Conservation (phyloP, 1,284 basidiomycete genomes). For the Schizophyllum commune region DNA sequence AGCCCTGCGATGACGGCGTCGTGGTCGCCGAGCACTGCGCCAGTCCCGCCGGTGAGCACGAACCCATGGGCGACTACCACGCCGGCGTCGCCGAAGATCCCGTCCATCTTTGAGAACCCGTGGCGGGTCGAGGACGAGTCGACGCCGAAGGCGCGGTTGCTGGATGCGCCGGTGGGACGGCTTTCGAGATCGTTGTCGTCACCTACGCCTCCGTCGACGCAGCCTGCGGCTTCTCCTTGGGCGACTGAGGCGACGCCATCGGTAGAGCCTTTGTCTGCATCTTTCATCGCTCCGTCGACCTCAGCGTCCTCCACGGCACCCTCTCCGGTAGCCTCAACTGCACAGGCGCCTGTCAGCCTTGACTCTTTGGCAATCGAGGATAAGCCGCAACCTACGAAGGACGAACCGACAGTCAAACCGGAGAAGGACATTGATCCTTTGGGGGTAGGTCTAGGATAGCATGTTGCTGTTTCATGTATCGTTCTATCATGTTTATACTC, state of each 20-base stretch:
- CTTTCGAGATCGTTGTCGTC: background rate
- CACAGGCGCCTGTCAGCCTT: background rate
- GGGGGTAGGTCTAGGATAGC: background rate
- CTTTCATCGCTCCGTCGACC: too few relatives aligned
- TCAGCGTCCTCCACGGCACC: background rate
- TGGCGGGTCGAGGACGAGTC: conserved; percentile 1
- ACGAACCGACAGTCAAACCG: background rate
- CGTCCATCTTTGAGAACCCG: conserved; percentile 5
- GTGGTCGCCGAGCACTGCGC: background rate
- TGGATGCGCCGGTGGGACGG: background rate
- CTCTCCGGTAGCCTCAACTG: background rate
- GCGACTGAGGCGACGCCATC: background rate
- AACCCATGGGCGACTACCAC: background rate
- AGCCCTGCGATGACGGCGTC: background rate
- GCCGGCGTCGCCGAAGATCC: conserved; percentile 1
- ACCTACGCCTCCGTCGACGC: background rate
- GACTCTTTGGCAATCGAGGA: background rate
- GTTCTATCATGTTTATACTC: background rate
- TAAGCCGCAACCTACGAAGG: background rate
- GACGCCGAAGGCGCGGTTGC: background rate
- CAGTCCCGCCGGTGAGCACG: background rate
- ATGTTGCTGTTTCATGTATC: background rate
- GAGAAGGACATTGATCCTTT: background rate
- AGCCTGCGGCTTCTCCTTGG: background rate
- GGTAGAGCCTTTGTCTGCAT: background rate